Base-by-base conservation (phyloP, 1,284 basidiomycete species). In the Mycena citricolor region DNA sequence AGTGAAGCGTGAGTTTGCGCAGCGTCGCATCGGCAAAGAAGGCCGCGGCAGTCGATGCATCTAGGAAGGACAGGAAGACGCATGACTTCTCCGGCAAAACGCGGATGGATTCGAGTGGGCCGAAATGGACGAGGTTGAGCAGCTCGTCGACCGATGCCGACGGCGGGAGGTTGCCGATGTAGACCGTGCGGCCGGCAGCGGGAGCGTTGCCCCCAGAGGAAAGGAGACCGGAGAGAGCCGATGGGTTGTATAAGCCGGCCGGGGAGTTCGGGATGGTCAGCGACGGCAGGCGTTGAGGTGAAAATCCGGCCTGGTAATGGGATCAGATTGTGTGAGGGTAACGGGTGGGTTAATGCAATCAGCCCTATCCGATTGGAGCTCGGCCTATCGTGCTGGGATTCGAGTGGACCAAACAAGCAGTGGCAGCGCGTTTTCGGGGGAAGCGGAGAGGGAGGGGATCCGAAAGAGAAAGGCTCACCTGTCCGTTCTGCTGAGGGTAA, bases 21-120 rank as follows among this genome's bases (percentile, higher is more conserved):
- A 97, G 86, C 25, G 87, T 84, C 0, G 94, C 93, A 58, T 97
- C 94, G 34, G 93, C 92, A 60, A 94, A 90, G 77, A 97, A 97
- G 0, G 91, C 91, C 0, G 90, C 89, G 8, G 94, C 92, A 1
- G 90, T 95, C 17, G 82, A 76, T 20, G 86, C 86, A 51, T 97
- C 93, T 36, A 97, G 78, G 81, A 97, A 97, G 11, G 94, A 97
- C 54, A 99, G 82, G 76, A 99, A 99, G 43, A 97, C 94, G 63
- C 95, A 98, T 11, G 87, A 92, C 68, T 97, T 98, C 66, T 98
- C 95, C 30, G 94, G 92, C n/a, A 98, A 79, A 28, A 99, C 86
- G 39, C 92, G 89, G 60, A 98, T 90, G 39, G 83, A 89, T 65
- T 98, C 95, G 54, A 99, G 86, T 0, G 95, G 95, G 5, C 95